Evolutionary conservation across 208 protist species (phyloP).

Genomic region (Angomonas ambiguus): DNA sequence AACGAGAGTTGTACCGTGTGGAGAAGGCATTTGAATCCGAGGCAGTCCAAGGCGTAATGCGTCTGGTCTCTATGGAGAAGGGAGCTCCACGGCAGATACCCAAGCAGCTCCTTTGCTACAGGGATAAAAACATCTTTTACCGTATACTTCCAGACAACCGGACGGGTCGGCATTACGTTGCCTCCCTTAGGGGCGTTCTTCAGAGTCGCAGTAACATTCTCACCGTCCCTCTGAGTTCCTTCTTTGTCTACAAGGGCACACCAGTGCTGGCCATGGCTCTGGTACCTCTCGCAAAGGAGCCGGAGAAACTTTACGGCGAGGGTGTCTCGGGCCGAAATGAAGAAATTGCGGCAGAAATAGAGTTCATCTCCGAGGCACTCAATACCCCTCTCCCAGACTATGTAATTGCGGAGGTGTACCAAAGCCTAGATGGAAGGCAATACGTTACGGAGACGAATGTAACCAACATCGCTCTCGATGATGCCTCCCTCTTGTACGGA

Average conservation of each 20-base stretch:
- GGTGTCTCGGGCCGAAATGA: constrained; percentile 18
- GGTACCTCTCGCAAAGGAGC: constrained; percentile 26
- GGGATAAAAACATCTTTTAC: constrained; percentile 60
- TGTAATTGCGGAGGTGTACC: constrained; percentile 31
- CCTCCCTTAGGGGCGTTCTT: constrained; percentile 41
- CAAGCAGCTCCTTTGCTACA: constrained; percentile 40
- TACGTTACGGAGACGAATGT: constrained; percentile 43
- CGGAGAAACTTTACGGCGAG: constrained; percentile 27
- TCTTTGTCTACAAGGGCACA: constrained; percentile 49
- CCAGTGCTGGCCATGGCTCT: constrained; percentile 52
- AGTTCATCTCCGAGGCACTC: constrained; percentile 36
- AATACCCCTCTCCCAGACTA: constrained; percentile 35
- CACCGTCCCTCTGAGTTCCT: constrained; percentile 46
- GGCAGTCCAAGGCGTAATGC: constrained; percentile 21
- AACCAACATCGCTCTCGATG: constrained; percentile 19
- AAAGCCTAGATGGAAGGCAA: constrained; percentile 34
- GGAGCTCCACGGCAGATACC: constrained; percentile 25
- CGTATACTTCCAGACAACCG: constrained; percentile 39
- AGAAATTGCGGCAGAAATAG: constrained; percentile 37
- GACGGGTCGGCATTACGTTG: constrained; percentile 39
- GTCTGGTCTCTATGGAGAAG: constrained; percentile 32
- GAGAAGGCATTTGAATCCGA: constrained; percentile 45
- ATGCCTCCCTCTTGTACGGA: constrained; percentile 17
- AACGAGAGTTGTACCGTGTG: constrained; percentile 33
- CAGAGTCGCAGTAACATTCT: constrained; percentile 36